These are phyloP conservation scores for Maudiozyma bulderi DNA, from an alignment of 805 yeast genomes.

Conservation along the genomic window DNA sequence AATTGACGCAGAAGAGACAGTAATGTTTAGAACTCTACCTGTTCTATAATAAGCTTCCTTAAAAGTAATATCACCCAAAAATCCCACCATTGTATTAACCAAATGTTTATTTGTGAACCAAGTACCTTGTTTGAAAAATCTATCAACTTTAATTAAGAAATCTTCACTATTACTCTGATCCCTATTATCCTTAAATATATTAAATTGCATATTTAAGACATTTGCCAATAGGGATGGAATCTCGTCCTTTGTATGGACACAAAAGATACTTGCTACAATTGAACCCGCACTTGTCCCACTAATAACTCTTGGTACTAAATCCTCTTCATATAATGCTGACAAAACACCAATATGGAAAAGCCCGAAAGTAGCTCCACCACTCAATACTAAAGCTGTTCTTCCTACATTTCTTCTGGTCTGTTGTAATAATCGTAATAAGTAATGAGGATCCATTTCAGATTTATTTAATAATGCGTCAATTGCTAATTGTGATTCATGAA, in stretches of 20 bases:
- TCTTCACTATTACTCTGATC: slow-evolving; percentile 43
- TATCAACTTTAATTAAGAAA: slow-evolving; percentile 41
- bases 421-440: slow-evolving; percentile 65
- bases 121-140: slow-evolving; percentile 74
- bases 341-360: slow-evolving; percentile 87
- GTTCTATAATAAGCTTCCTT: slow-evolving; percentile 92
- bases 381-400: slow-evolving; percentile 83
- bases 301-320: slow-evolving; percentile 73
- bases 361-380: slow-evolving; percentile 96
- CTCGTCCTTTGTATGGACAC: slow-evolving; percentile 72
- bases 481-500: slow-evolving; percentile 61
- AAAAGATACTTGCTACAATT: slow-evolving; percentile 80
- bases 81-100: slow-evolving; percentile 59
- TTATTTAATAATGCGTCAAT: slow-evolving; percentile 15
- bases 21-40: slow-evolving; percentile 84
- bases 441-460: slow-evolving; percentile 49
- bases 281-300: slow-evolving; percentile 97
- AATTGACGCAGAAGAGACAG: slow-evolving; percentile 84
- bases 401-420: slow-evolving; percentile 91
- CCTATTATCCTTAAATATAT: slow-evolving; percentile 50
- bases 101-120: slow-evolving; percentile 74
- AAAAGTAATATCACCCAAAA: slow-evolving; percentile 85
- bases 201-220: slow-evolving; percentile 36
- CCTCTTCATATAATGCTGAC: slow-evolving; percentile 63
- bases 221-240: slow-evolving; percentile 42